Percentiles rank a stretch among this genome's conserved stretches.
These are phyloP conservation scores for Diutina sp. DNA, from an alignment of 1,139 yeast species.

Conservation along the genomic window DNA sequence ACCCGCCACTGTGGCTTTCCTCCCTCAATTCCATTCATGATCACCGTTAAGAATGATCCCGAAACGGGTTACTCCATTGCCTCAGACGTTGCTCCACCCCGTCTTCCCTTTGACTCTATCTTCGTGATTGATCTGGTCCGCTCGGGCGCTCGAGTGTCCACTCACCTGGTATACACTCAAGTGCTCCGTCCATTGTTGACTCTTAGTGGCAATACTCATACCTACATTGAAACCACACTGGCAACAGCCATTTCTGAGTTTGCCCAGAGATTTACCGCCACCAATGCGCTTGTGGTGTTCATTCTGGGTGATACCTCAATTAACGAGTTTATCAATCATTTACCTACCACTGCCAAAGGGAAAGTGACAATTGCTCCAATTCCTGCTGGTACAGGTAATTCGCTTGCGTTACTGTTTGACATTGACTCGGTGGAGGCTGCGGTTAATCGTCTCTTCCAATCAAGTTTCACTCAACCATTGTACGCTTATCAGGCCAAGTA, in stretches of 20 bases:
- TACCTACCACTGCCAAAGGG: slow-evolving; percentile 13
- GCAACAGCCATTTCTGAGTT: slow-evolving; percentile 18
- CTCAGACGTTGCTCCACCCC: not conserved
- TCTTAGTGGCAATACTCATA: slow-evolving; percentile 10
- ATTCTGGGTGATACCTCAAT: slow-evolving; percentile 75
- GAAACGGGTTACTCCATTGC: not conserved
- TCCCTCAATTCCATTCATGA: not conserved
- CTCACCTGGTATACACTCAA: not conserved
- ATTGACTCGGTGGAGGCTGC: slow-evolving; percentile 22
- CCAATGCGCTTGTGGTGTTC: slow-evolving; percentile 28
- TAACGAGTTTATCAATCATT: slow-evolving; percentile 55
- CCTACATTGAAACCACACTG: slow-evolving; percentile 26
- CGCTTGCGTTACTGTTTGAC: slow-evolving; percentile 54
- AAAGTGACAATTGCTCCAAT: slow-evolving; percentile 31
- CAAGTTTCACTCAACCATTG: slow-evolving; percentile 19
- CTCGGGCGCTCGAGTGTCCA: not conserved
- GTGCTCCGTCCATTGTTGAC: not conserved
- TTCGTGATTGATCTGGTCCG: not conserved
- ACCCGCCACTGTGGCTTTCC: not conserved
- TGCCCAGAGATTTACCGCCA: slow-evolving; percentile 14
- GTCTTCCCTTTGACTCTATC: not conserved
- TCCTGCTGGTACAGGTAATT: slow-evolving; percentile 85
- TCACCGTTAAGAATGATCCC: not conserved
- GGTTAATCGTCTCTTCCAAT: slow-evolving; percentile 29
- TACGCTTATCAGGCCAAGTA: slow-evolving; percentile 42